These are phyloP conservation scores for Moniliophthora roreri DNA, from an alignment of 1,284 basidiomycete genomes.

Conservation along the genomic window DNA sequence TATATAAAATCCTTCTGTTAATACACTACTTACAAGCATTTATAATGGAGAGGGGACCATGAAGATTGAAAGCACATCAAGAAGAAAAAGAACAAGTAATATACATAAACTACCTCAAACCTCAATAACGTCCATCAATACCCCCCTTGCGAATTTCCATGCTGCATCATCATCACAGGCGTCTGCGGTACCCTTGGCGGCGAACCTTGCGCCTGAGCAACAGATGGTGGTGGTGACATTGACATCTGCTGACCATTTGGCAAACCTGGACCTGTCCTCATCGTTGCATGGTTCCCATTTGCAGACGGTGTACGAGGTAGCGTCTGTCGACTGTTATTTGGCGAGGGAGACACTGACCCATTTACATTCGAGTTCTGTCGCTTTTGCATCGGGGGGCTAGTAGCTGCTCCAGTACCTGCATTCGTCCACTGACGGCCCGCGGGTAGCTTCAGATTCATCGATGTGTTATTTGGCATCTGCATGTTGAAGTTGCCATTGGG, in stretches of 20 bases:
- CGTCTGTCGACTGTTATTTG: conserved; percentile 48
- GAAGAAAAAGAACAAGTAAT: no score
- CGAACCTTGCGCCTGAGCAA: background rate
- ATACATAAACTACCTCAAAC: no score
- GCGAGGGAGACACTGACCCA: conserved; percentile 27
- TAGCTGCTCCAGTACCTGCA: background rate
- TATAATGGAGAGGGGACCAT: no score
- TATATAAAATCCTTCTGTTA: no score
- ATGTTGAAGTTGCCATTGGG: conserved; percentile 27
- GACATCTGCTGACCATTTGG: no score
- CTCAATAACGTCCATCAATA: no score
- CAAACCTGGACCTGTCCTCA: no score
- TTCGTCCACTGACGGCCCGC: conserved; percentile 42
- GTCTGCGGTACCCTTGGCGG: conserved; percentile 36
- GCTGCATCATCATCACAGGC: conserved; percentile 44
- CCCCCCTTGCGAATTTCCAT: conserved; percentile 1
- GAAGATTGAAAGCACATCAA: no score
- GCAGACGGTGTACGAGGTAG: conserved; percentile 45
- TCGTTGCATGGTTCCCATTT: background rate
- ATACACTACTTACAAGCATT: no score
- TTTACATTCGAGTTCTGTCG: conserved; percentile 30
- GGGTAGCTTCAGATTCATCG: conserved; percentile 40
- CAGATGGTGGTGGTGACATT: background rate
- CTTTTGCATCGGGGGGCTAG: conserved; percentile 14
- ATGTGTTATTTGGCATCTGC: conserved; percentile 23